Percentiles rank a stretch among this genome's conserved stretches.
These are phyloP conservation scores for Calonectria pseudoreteaudii DNA, from an alignment of 2,329 filamentous ascomycete species.

Conservation along the genomic window DNA sequence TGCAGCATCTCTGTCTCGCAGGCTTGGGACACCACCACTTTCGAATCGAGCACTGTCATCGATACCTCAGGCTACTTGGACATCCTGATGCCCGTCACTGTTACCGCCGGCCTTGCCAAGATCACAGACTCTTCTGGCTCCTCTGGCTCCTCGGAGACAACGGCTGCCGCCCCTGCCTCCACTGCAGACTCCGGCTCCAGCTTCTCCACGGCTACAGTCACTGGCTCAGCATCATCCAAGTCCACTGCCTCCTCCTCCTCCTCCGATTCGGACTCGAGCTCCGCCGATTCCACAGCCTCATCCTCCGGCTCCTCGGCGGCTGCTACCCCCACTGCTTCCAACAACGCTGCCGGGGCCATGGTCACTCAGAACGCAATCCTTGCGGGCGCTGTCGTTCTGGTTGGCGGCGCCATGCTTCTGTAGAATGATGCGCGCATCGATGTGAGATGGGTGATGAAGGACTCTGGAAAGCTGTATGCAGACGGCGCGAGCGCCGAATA, in stretches of 20 bases:
- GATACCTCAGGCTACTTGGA: slow-evolving; percentile 34
- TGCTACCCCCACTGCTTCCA: slow-evolving; percentile 32
- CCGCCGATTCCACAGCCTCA: slow-evolving; percentile 7
- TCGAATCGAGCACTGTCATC: slow-evolving; percentile 6
- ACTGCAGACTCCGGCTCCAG: slow-evolving; percentile 5
- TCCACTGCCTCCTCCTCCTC: slow-evolving; percentile 7
- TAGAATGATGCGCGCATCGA: slow-evolving; percentile 32
- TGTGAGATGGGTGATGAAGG: neutral
- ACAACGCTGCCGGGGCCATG: slow-evolving; percentile 47
- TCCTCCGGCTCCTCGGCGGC: slow-evolving; percentile 28
- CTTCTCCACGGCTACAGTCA: slow-evolving; percentile 11
- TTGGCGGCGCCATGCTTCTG: slow-evolving; percentile 51
- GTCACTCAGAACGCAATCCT: slow-evolving; percentile 50
- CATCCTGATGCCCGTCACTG: slow-evolving; percentile 45
- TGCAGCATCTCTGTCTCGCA: slow-evolving; percentile 35
- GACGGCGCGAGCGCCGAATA: slow-evolving; percentile 13
- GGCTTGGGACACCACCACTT: neutral
- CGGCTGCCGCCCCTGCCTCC: slow-evolving; percentile 28
- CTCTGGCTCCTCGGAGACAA: slow-evolving; percentile 18
- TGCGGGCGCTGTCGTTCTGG: slow-evolving; percentile 49
- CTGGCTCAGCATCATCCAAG: slow-evolving; percentile 22
- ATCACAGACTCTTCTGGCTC: slow-evolving; percentile 33
- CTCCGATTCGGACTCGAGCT: neutral
- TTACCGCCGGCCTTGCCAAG: slow-evolving; percentile 54
- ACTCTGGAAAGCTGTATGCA: slow-evolving; percentile 6